A percentile compares a stretch with the other conserved stretches of the same genome.
phyloP scores from a whole-genome alignment of 2,329 filamentous ascomycete species.

The Ambrosiella xylebori region DNA sequence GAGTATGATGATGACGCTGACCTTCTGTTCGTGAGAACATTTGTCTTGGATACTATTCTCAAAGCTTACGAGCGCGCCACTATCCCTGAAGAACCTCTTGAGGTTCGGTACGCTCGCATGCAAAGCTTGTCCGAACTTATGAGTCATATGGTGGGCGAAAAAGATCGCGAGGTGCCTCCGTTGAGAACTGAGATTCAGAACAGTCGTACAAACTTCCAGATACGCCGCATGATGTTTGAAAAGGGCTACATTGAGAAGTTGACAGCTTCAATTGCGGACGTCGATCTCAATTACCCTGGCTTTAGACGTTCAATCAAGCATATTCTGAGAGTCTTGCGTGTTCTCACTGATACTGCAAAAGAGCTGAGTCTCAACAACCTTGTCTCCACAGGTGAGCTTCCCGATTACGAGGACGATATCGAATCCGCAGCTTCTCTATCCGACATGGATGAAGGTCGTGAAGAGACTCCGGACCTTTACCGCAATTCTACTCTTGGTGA shows the following conservation, averaged over 20 bases:
- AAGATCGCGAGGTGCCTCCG: slow-evolving; percentile 35
- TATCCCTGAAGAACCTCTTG: slow-evolving; percentile 59
- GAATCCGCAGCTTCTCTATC: slow-evolving; percentile 77
- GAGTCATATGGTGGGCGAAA: slow-evolving; percentile 74
- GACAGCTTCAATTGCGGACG: slow-evolving; percentile 82
- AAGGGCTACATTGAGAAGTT: slow-evolving; percentile 85
- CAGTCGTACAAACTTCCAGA: slow-evolving; percentile 30
- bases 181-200: slow-evolving; percentile 29
- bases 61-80: slow-evolving; percentile 84
- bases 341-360: slow-evolving; percentile 73
- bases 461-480: slow-evolving; percentile 93
- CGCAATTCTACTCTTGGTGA: slow-evolving; percentile 91
- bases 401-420: slow-evolving; percentile 62
- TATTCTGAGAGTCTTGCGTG: slow-evolving; percentile 76
- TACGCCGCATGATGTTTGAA: slow-evolving; percentile 93
- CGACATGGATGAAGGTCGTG: slow-evolving; percentile 69
- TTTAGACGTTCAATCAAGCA: slow-evolving; percentile 93
- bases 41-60: slow-evolving; percentile 82
- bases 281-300: slow-evolving; percentile 85
- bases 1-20: slow-evolving; percentile 64
- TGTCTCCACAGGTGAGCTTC: slow-evolving; percentile 46
- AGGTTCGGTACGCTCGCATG: slow-evolving; percentile 74
- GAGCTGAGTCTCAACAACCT: slow-evolving; percentile 69
- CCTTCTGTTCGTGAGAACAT: slow-evolving; percentile 80
- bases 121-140: slow-evolving; percentile 81